Conservation (phyloP, 78 protist genomes). For the Dictyostelium intermedium region DNA sequence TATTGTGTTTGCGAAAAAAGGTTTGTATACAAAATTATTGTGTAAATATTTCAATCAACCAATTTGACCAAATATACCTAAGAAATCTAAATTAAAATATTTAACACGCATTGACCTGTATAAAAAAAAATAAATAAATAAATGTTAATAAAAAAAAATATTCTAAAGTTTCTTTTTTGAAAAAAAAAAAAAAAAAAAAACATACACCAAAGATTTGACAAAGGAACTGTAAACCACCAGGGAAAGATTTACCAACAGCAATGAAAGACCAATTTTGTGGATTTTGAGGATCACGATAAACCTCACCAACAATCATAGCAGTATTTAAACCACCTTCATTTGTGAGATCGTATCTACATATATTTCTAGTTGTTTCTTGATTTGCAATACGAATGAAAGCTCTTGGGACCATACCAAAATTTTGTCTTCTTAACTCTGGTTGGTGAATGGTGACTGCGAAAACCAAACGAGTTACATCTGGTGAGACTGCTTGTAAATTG, state of each 20-base stretch:
- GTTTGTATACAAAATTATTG: neutral
- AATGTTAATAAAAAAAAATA: neutral
- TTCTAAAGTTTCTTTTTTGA: too few species aligned
- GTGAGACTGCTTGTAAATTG: constrained; percentile 43
- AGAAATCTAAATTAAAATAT: neutral
- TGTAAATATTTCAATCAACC: neutral
- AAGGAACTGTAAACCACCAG: constrained; percentile 59
- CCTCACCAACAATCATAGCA: constrained; percentile 55
- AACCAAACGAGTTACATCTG: constrained; percentile 51
- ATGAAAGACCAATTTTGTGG: constrained; percentile 51
- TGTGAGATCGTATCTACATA: constrained; percentile 56
- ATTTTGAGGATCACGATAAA: constrained; percentile 31
- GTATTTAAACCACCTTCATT: constrained; percentile 58
- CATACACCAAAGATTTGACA: constrained; percentile 63
- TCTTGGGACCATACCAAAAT: constrained; percentile 46
- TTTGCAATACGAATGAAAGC: constrained; percentile 70
- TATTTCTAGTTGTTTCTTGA: constrained; percentile 51
- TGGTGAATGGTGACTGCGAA: constrained; percentile 63
- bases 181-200: neutral
- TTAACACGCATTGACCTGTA: neutral
- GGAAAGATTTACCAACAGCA: constrained; percentile 67
- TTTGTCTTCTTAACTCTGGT: constrained; percentile 63
- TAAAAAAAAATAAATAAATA: neutral
- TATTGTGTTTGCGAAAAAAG: neutral
- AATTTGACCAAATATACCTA: neutral